A percentile compares a stretch with the other conserved stretches of the same genome.
phyloP scores from a whole-genome alignment of 768 basidiomycete species.

The Lentinula detonsa region DNA sequence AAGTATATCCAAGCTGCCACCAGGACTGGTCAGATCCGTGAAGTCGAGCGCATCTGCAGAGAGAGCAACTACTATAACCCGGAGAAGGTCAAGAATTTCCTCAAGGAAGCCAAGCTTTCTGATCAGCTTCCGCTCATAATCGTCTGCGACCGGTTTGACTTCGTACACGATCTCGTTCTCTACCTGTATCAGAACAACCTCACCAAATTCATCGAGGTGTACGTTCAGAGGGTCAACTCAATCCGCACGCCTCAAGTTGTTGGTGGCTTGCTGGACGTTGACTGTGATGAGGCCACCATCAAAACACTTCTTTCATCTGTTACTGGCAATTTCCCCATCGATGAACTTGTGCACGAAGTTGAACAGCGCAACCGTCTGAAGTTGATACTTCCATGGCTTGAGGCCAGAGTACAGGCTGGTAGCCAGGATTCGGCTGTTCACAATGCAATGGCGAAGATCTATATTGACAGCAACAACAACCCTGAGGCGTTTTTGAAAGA shows the following conservation, averaged over 20 bases:
- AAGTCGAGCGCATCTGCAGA: slow-evolving; percentile 97
- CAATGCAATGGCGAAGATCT: slow-evolving; percentile 98
- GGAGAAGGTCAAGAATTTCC: slow-evolving; percentile 99
- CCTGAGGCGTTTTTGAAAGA: slow-evolving; percentile 98
- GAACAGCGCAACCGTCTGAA: slow-evolving; percentile 95
- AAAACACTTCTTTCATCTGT: slow-evolving; percentile 92
- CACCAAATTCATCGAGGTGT: slow-evolving; percentile 98
- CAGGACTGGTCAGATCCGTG: slow-evolving; percentile 95
- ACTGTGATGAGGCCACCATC: slow-evolving; percentile 95
- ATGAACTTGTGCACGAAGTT: slow-evolving; percentile 96
- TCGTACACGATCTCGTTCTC: slow-evolving; percentile 96
- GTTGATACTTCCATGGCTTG: slow-evolving; percentile 95
- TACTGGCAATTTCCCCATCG: slow-evolving; percentile 95
- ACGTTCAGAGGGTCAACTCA: slow-evolving; percentile 97
- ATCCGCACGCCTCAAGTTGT: slow-evolving; percentile 95
- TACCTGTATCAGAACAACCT: slow-evolving; percentile 98
- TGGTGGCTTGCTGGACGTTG: slow-evolving; percentile 94
- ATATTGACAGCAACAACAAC: slow-evolving; percentile 98
- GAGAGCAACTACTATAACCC: slow-evolving; percentile 98
- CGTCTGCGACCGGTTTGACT: slow-evolving; percentile 99
- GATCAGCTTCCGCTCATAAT: slow-evolving; percentile 99
- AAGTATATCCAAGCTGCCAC: slow-evolving; percentile 99
- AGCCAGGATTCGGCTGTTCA: slow-evolving; percentile 90
- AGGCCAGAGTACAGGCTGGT: slow-evolving; percentile 88
- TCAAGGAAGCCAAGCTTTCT: slow-evolving; percentile 94